A percentile compares a stretch with the other conserved stretches of the same genome.
Evolutionary conservation across 768 basidiomycete species (phyloP).

Genomic region (Tulasnella sp.): DNA sequence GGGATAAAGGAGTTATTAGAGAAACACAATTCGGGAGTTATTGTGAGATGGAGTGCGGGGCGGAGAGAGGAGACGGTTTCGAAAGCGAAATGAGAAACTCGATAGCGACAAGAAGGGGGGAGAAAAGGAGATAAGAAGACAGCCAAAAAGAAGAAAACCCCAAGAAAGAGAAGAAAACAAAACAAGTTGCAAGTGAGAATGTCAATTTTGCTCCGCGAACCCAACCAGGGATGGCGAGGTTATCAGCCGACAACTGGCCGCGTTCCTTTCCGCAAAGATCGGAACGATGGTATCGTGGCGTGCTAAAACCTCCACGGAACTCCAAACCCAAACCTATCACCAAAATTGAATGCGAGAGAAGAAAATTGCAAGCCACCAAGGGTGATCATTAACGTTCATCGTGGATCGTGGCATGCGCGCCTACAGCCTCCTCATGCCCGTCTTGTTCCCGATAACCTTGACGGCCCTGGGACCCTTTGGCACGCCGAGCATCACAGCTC

Average conservation of each 20-base stretch:
- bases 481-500: conserved; percentile 37
- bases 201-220: neutral
- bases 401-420: conserved; percentile 1
- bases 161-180: neutral
- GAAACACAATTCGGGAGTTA: conserved; percentile 6
- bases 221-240: neutral
- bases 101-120: neutral
- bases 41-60: neutral
- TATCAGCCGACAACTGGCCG: neutral
- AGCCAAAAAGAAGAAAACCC: neutral
- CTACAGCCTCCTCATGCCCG: conserved; percentile 8
- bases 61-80: neutral
- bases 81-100: conserved; percentile 6
- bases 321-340: conserved; percentile 1
- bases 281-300: neutral
- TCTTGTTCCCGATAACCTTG: conserved; percentile 8
- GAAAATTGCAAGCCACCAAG: neutral
- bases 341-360: conserved; percentile 1
- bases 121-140: conserved; percentile 5
- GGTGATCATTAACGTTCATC: neutral
- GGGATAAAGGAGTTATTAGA: neutral
- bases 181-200: conserved; percentile 6
- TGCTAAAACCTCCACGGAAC: conserved; percentile 2
- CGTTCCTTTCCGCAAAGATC: neutral
- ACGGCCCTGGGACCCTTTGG: conserved; percentile 29